A percentile compares a stretch with the other conserved stretches of the same genome.
These are phyloP conservation scores for Liriodendron chinense DNA, from an alignment of 164 flowering plant species.

Conservation along the genomic window DNA sequence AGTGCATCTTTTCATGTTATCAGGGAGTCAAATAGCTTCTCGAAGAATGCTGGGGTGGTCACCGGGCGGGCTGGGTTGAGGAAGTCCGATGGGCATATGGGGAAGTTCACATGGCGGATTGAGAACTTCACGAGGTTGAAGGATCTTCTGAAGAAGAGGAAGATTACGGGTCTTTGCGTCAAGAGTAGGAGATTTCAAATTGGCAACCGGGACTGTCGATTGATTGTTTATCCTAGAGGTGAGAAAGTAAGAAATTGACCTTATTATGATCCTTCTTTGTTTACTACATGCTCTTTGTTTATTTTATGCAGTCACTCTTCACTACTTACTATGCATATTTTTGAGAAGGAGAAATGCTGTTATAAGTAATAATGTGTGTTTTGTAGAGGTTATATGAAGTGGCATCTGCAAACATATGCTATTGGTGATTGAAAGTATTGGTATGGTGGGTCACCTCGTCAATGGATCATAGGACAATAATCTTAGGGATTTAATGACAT, in stretches of 20 bases:
- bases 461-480: too few species aligned
- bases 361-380: too few species aligned
- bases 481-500: not conserved
- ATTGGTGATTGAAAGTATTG: too few species aligned
- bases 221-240: conserved; percentile 99
- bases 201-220: conserved; percentile 94
- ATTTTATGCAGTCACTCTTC: not conserved
- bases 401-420: too few species aligned
- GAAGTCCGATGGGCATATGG: conserved; percentile 86
- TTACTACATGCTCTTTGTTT: not conserved
- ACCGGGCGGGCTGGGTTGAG: conserved; percentile 47
- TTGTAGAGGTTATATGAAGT: too few species aligned
- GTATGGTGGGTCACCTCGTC: too few species aligned
- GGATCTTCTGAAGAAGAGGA: conserved; percentile 93
- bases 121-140: conserved; percentile 89
- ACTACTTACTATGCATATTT: not conserved
- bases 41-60: conserved; percentile 64
- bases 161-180: conserved; percentile 92
- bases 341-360: too few species aligned
- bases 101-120: conserved; percentile 91
- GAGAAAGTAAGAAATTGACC: conserved; percentile 6
- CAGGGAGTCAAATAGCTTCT: conserved; percentile 74
- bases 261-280: not conserved
- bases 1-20: conserved; percentile 89
- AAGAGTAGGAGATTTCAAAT: conserved; percentile 98